Percentiles rank a stretch among this genome's conserved stretches.
These are phyloP conservation scores for Globisporangium acanthophoron DNA, from an alignment of 352 stramenopile genomes.

Conservation along the genomic window DNA sequence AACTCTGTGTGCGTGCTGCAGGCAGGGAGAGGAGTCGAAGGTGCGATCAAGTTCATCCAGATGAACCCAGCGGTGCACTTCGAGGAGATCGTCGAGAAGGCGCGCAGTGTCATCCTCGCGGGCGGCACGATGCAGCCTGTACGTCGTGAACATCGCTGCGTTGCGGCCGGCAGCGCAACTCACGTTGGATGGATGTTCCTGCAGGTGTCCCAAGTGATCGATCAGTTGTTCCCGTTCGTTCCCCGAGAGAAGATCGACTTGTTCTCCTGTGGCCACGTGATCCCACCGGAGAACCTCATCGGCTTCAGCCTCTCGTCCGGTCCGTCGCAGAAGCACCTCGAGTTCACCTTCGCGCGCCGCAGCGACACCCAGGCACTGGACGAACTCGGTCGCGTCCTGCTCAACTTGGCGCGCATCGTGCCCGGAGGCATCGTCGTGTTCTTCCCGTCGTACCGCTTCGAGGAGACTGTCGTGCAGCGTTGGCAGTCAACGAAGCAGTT, in stretches of 20 bases:
- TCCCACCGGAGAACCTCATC: constrained; percentile 90
- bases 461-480: constrained; percentile 81
- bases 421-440: constrained; percentile 97
- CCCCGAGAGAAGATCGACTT: constrained; percentile 78
- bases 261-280: constrained; percentile 98
- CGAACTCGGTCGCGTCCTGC: constrained; percentile 92
- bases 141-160: background rate
- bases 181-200: background rate
- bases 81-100: constrained; percentile 91
- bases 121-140: constrained; percentile 97
- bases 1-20: constrained; percentile 13
- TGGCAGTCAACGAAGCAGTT: constrained; percentile 86
- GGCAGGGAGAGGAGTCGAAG: constrained; percentile 42
- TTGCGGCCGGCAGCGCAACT: background rate
- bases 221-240: constrained; percentile 89
- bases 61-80: constrained; percentile 95
- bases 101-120: constrained; percentile 94
- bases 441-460: constrained; percentile 96
- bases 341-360: constrained; percentile 91
- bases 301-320: constrained; percentile 70
- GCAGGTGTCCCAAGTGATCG: constrained; percentile 90
- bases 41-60: constrained; percentile 91
- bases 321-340: constrained; percentile 85
- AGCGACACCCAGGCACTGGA: constrained; percentile 78
- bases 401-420: constrained; percentile 89